Base-by-base conservation (phyloP, 2,329 filamentous ascomycete genomes). In the Penicillium hesseltinei region DNA sequence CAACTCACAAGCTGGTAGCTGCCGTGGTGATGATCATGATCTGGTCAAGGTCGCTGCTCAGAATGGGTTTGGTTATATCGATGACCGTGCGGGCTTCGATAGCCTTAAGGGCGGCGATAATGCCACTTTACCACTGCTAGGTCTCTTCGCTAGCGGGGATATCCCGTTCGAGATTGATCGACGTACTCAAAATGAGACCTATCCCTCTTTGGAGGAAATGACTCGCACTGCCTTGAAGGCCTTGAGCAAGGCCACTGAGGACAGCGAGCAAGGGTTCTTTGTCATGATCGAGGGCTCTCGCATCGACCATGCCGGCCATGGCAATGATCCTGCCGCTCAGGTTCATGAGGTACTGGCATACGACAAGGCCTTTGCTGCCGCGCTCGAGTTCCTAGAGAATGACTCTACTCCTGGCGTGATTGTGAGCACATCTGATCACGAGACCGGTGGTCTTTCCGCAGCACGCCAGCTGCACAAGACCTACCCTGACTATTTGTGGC, bases 251-350 rank as follows among this genome's bases (percentile, higher is more conserved):
- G 94, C 92, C 0, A 97, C 94, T 0, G 81, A 84, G 69, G 81
- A 92, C 69, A 91, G 85, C 61, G 91, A 97, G 42, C 87, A 95
- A 75, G 94, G 94, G 5, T 99, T 97, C 81, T 99, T 99, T 77
- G 81, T 99, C 66, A 96, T 99, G 93, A 95, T 99, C 60, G 94
- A 99, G 75, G 94, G 92, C 5, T 96, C 91, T 67, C 84, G 94
- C 42, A 97, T 99, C 67, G 94, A 99, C 69, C 94, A 99, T 72
- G 93, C 94, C 4, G 94, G 92, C 7, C 90, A 94, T 71, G 84
- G 84, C 62, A 94, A 94, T 66, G 90, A 94, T 66, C 90, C 90
- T 0, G 90, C 88, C 10, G 89, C 90, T 0, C 90, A 94, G 69
- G 90, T 93, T 11, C 88, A 90, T 65, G 94, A 99, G 75, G 93